Conservation (phyloP, 805 yeast genomes). For the Teunomyces stri region DNA sequence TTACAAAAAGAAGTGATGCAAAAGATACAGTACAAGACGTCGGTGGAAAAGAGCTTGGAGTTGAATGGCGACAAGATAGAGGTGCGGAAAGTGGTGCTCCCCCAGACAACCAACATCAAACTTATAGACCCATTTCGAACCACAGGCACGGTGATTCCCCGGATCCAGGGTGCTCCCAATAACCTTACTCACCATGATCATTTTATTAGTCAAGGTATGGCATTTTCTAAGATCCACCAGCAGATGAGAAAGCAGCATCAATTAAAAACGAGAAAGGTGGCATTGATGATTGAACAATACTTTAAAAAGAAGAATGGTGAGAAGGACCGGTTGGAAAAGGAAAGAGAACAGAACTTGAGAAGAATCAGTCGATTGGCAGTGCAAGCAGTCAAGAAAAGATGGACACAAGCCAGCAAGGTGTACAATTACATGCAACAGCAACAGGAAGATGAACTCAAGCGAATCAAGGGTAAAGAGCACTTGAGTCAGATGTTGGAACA, state of each 20-base stretch:
- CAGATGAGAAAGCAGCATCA: conserved; percentile 64
- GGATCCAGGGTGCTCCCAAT: conserved; percentile 41
- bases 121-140: conserved; percentile 47
- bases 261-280: conserved; percentile 66
- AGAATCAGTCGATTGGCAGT: conserved; percentile 78
- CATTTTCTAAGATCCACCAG: conserved; percentile 65
- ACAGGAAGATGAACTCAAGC: conserved; percentile 75
- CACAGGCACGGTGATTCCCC: conserved; percentile 39
- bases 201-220: conserved; percentile 70
- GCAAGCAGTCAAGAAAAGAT: conserved; percentile 81
- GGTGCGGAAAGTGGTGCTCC: conserved; percentile 44
- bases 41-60: conserved; percentile 35
- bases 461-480: conserved; percentile 81
- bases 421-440: conserved; percentile 69
- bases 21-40: conserved; percentile 43
- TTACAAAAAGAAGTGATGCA: conserved; percentile 51
- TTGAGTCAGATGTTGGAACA: conserved; percentile 85
- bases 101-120: conserved; percentile 38
- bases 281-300: conserved; percentile 81
- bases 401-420: conserved; percentile 88
- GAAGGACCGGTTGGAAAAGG: conserved; percentile 75
- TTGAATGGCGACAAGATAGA: conserved; percentile 49
- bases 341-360: conserved; percentile 66
- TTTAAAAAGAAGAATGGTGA: conserved; percentile 86
- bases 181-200: conserved; percentile 66